Percentiles rank a stretch among this genome's conserved stretches.
phyloP scores from a whole-genome alignment of 805 yeast genomes.

The Candida saitoana region DNA sequence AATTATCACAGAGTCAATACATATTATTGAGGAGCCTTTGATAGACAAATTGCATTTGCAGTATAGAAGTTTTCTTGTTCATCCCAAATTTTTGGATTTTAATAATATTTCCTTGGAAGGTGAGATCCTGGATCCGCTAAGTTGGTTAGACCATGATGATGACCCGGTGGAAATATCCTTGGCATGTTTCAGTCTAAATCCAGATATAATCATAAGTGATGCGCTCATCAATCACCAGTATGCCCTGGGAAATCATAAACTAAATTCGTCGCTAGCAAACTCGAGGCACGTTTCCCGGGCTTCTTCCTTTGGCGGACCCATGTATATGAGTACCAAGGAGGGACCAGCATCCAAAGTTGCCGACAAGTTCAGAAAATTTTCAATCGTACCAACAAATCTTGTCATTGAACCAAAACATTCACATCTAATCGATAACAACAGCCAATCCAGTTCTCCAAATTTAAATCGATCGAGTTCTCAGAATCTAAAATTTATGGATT shows the following conservation, averaged over 20 bases:
- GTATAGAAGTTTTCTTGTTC: constrained; percentile 34
- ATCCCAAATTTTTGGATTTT: constrained; percentile 42
- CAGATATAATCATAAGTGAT: constrained; percentile 9
- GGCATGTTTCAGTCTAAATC: constrained; percentile 22
- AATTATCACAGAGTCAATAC: not conserved
- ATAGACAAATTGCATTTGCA: not conserved
- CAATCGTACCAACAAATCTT: constrained; percentile 26
- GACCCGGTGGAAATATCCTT: constrained; percentile 20
- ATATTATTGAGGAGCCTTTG: not conserved
- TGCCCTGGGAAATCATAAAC: not conserved
- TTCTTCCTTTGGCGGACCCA: constrained; percentile 21
- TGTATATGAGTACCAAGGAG: constrained; percentile 14
- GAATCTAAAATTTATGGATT: constrained; percentile 22
- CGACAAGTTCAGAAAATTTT: constrained; percentile 20
- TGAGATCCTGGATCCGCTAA: constrained; percentile 17
- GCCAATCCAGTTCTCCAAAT: not conserved
- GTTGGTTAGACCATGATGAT: constrained; percentile 17
- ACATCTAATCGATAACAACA: constrained; percentile 2
- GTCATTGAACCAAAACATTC: constrained; percentile 12
- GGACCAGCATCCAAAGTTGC: constrained; percentile 8
- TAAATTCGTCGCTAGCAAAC: constrained; percentile 5
- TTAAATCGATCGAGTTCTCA: constrained; percentile 8
- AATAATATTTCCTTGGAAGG: constrained; percentile 16
- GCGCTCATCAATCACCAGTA: not conserved
- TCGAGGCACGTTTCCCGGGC: constrained; percentile 14